phyloP scores from a whole-genome alignment of 768 basidiomycete species.

The Leccinellum luteum region DNA sequence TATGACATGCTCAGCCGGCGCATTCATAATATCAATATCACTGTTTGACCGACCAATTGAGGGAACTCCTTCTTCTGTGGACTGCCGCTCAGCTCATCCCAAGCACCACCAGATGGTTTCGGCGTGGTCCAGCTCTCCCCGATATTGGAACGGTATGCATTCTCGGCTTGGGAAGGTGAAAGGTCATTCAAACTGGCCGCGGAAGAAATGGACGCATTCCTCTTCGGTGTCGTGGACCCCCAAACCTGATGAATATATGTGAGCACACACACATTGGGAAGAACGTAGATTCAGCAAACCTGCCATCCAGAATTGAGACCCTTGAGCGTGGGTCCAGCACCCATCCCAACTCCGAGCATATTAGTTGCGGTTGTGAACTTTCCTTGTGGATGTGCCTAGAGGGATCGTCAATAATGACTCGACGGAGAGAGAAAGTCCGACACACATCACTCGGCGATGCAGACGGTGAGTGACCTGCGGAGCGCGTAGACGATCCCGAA shows the following conservation, averaged over 20 bases:
- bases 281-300: slow-evolving; percentile 38
- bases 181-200: slow-evolving; percentile 51
- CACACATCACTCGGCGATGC: slow-evolving; percentile 58
- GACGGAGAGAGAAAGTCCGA: slow-evolving; percentile 3
- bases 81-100: slow-evolving; percentile 55
- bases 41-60: slow-evolving; percentile 42
- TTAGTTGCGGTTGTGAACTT: slow-evolving; percentile 44
- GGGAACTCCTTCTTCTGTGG: slow-evolving; percentile 51
- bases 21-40: background rate
- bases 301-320: slow-evolving; percentile 65
- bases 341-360: slow-evolving; percentile 54
- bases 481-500: slow-evolving; percentile 67
- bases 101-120: slow-evolving; percentile 51
- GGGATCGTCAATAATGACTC: slow-evolving; percentile 7
- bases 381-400: slow-evolving; percentile 42
- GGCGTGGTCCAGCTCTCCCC: slow-evolving; percentile 52
- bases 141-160: slow-evolving; percentile 44
- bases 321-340: slow-evolving; percentile 47
- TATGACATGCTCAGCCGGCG: slow-evolving; percentile 24
- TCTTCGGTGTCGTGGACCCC: slow-evolving; percentile 48
- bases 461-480: slow-evolving; percentile 60
- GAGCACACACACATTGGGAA: slow-evolving; percentile 5
- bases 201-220: slow-evolving; percentile 64
- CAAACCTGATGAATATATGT: slow-evolving; percentile 51
- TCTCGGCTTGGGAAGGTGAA: slow-evolving; percentile 43